Evolutionary conservation across 139 green algal species (phyloP), one percentile per base, ranked within the genome.

Genomic region (Chlorella sp.): DNA sequence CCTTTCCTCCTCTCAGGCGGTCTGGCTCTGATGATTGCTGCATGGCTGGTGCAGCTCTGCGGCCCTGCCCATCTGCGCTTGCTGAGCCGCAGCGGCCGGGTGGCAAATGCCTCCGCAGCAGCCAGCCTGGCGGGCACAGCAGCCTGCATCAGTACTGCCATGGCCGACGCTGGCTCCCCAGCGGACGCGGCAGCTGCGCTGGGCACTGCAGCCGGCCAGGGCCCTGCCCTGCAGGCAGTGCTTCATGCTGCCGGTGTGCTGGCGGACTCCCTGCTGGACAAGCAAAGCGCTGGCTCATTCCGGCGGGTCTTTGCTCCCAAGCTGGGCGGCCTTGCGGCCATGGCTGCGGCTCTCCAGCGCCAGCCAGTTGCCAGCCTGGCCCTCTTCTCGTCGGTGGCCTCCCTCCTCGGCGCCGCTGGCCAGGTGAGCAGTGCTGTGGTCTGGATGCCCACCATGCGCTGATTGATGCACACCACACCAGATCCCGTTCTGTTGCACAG

Each of bases 331-430:
- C 81, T 82, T 48, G 38, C 19, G 2, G 56, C 58, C 17, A 30
- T 82, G 6, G 80, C 89, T 78, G 82, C 80, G 51, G 76, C 76
- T 60, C 58, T 40, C 14, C 36, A n/a, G 65, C 70, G 24, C 34
- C 72, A 64, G 69, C 56, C 24, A 84, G 92, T 28, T 41, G 70
- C 34, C 54, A 77, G 26, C 9, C 80, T 20, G 78, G 90, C 51
- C 19, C 89, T 97, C 30, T 97, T 97, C 89, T 96, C 92, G 32
- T 96, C 92, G 8, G 91, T 97, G 5, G 93, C 95, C 2, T 86
- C 90, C 0, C 85, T 98, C 30, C 82, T 98, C 44, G 95, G 95
- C 43, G 93, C 92, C 0, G 91, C 95, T 26, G 95, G 95, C 24
- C 95, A 98, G 86, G 85, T 88, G 68, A 94, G 93, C 84, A 95